These are phyloP conservation scores for Penicillium sp. DNA, from an alignment of 2,329 filamentous ascomycete genomes.

Conservation along the genomic window DNA sequence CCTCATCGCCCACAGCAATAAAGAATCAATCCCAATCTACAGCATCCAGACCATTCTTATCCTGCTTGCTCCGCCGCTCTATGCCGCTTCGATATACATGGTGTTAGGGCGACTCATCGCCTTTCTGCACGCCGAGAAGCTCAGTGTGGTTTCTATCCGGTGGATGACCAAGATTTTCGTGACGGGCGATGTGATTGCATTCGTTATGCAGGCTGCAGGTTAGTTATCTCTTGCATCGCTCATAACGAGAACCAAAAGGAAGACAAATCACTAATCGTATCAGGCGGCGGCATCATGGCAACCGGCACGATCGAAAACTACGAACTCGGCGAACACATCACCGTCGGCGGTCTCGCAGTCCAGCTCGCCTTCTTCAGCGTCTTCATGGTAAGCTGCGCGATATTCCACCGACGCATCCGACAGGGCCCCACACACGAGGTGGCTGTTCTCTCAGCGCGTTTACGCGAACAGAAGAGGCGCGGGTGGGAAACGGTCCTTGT, in stretches of 20 bases:
- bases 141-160: not conserved
- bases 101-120: conserved; percentile 5
- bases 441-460: not conserved
- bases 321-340: conserved; percentile 40
- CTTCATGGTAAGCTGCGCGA: conserved; percentile 55
- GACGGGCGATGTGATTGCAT: conserved; percentile 38
- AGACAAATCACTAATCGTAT: not conserved
- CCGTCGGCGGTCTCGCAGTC: conserved; percentile 61
- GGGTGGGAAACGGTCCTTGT: conserved; percentile 15
- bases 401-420: conserved; percentile 56
- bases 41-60: conserved; percentile 41
- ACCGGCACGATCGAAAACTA: conserved; percentile 12
- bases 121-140: not conserved
- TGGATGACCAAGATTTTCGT: conserved; percentile 35
- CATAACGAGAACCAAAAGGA: no score
- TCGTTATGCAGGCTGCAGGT: conserved; percentile 38
- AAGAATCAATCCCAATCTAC: conserved; percentile 31
- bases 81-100: conserved; percentile 45
- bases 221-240: not conserved
- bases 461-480: not conserved
- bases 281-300: conserved; percentile 26
- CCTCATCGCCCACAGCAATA: conserved; percentile 9
- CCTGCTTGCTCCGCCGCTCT: conserved; percentile 47
- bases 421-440: conserved; percentile 30
- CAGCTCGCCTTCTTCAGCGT: conserved; percentile 64